phyloP scores from a whole-genome alignment of 1,139 yeast genomes.

The Candida pseudoviswanathii region DNA sequence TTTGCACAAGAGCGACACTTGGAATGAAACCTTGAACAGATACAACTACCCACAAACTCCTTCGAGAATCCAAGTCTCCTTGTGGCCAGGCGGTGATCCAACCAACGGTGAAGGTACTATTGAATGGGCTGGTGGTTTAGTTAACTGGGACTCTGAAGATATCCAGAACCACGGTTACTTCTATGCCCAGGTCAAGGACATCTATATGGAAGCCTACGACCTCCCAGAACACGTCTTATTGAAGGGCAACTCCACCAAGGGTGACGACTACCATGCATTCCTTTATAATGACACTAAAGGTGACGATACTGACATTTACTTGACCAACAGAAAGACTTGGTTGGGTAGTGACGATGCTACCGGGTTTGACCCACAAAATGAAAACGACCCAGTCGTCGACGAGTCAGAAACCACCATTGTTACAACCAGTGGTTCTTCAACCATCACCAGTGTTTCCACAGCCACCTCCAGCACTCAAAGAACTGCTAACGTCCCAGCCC shows the following conservation, averaged over 20 bases:
- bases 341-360: constrained; percentile 62
- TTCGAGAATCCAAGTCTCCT: constrained; percentile 63
- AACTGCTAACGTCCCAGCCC: constrained; percentile 16
- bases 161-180: constrained; percentile 75
- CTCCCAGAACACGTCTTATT: constrained; percentile 52
- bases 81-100: constrained; percentile 91
- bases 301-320: constrained; percentile 45
- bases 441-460: constrained; percentile 15
- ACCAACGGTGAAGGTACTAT: constrained; percentile 72
- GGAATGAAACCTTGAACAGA: constrained; percentile 58
- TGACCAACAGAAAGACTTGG: constrained; percentile 63
- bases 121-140: constrained; percentile 91
- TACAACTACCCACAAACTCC: constrained; percentile 92
- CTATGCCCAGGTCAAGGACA: constrained; percentile 62
- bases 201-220: constrained; percentile 68
- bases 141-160: constrained; percentile 82
- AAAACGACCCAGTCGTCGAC: constrained; percentile 15
- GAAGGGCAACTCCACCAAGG: constrained; percentile 41
- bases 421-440: constrained; percentile 16
- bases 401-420: constrained; percentile 14
- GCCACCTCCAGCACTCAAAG: constrained; percentile 14
- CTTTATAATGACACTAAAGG: constrained; percentile 55
- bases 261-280: constrained; percentile 48
- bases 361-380: constrained; percentile 62
- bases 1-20: constrained; percentile 64